phyloP scores from a whole-genome alignment of 306 rosid genomes.

The Cicer pinnatifidum region DNA sequence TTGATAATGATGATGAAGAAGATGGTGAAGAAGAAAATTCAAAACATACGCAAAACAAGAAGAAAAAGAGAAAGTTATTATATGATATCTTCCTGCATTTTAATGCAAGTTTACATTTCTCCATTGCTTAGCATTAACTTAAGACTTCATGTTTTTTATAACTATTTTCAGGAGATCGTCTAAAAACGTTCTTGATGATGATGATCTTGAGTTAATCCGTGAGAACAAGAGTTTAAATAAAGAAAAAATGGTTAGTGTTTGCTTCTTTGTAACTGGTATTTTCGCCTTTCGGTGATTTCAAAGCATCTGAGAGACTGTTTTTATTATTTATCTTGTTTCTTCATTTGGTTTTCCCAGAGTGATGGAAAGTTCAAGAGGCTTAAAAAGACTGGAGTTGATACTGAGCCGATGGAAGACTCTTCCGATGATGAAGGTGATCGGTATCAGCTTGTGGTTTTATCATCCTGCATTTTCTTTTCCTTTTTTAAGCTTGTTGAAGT shows the following conservation, averaged over 20 bases:
- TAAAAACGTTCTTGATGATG: constrained; percentile 46
- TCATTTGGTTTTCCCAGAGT: constrained; percentile 36
- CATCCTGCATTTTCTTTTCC: neutral
- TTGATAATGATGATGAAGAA: constrained; percentile 40
- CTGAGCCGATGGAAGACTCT: constrained; percentile 26
- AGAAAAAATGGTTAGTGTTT: constrained; percentile 42
- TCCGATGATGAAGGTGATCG: constrained; percentile 43
- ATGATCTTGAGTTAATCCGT: constrained; percentile 56
- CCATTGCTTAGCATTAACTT: neutral
- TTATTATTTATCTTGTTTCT: constrained; percentile 26
- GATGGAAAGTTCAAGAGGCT: constrained; percentile 51
- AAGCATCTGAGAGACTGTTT: neutral
- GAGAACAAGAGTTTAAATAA: constrained; percentile 44
- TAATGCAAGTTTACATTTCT: constrained; percentile 35
- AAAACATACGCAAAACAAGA: constrained; percentile 26
- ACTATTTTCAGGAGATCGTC: constrained; percentile 47
- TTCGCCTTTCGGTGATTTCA: neutral
- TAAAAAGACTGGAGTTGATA: constrained; percentile 41
- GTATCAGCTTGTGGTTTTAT: constrained; percentile 31
- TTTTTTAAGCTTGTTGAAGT: constrained; percentile 1
- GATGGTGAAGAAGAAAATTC: constrained; percentile 30
- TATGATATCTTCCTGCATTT: neutral
- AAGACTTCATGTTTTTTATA: constrained; percentile 2
- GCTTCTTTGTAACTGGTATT: neutral
- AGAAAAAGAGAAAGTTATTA: constrained; percentile 46